Evolutionary conservation across 257 asterid species (phyloP).

Genomic region (Anisodus tanguticus): DNA sequence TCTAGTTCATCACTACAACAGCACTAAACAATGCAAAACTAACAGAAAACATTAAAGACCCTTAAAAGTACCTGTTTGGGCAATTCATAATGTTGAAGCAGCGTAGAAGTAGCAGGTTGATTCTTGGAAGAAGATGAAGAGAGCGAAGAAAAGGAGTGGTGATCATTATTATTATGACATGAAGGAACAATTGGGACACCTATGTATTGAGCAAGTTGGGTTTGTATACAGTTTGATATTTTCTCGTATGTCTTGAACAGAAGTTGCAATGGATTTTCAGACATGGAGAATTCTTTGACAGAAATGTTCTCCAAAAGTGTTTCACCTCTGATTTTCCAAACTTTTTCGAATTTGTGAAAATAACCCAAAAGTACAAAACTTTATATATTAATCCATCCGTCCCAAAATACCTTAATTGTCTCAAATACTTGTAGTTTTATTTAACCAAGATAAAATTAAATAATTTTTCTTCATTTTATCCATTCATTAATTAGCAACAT

Average conservation of each 20-base stretch:
- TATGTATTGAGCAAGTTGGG: conserved; percentile 57
- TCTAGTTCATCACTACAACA: too few relatives aligned
- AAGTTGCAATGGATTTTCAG: conserved; percentile 70
- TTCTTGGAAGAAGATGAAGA: conserved; percentile 39
- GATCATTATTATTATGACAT: background rate
- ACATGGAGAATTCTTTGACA: conserved; percentile 42
- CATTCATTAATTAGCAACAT: too few relatives aligned
- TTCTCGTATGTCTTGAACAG: conserved; percentile 51
- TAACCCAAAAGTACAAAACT: too few relatives aligned
- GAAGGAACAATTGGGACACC: conserved; percentile 17
- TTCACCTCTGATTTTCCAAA: background rate
- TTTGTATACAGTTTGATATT: conserved; percentile 56
- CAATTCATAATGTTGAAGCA: conserved; percentile 41
- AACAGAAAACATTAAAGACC: background rate
- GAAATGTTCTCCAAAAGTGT: background rate
- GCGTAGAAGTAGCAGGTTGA: conserved; percentile 23
- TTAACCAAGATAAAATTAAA: too few relatives aligned
- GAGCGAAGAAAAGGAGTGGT: conserved; percentile 28
- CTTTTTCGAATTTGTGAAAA: too few relatives aligned
- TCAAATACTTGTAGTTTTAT: too few relatives aligned
- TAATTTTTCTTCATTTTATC: too few relatives aligned
- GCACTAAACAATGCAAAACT: background rate
- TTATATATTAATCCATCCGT: too few relatives aligned
- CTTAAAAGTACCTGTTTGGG: conserved; percentile 45
- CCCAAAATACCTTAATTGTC: too few relatives aligned